These are phyloP conservation scores for Dendrobium officinale DNA, from an alignment of 106 monocot genomes.

Conservation along the genomic window DNA sequence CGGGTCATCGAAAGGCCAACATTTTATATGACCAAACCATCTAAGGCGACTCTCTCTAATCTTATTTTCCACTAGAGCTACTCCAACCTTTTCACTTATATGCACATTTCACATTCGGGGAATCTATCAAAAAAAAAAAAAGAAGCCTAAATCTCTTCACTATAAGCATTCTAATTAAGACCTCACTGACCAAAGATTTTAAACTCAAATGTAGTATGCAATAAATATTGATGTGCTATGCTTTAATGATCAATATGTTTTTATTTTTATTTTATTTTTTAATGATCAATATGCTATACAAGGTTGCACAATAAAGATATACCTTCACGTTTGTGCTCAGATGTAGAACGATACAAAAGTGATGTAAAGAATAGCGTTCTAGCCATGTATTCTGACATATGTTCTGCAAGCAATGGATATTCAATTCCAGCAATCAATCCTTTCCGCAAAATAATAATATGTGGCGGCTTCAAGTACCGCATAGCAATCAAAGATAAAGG, in stretches of 20 bases:
- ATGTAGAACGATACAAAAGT: constrained; percentile 55
- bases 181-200: too few species aligned
- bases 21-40: too few species aligned
- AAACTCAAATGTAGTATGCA: background rate
- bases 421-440: constrained; percentile 88
- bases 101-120: background rate
- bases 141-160: background rate
- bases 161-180: background rate
- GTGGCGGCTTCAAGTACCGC: constrained; percentile 89
- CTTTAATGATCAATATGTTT: background rate
- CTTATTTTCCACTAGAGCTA: too few species aligned
- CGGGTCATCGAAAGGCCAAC: too few species aligned
- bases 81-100: too few species aligned
- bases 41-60: too few species aligned
- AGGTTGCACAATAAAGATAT: background rate
- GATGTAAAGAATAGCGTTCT: constrained; percentile 93
- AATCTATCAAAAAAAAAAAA: background rate
- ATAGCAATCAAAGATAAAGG: constrained; percentile 84
- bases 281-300: background rate
- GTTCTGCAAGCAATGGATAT: constrained; percentile 86
- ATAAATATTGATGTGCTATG: background rate
- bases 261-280: background rate
- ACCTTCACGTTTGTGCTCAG: constrained; percentile 74
- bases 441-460: constrained; percentile 92
- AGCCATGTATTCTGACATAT: constrained; percentile 90